A percentile compares a stretch with the other conserved stretches of the same genome.
Conservation (phyloP, 164 flowering plant genomes). For the Tetracentron sinense region DNA sequence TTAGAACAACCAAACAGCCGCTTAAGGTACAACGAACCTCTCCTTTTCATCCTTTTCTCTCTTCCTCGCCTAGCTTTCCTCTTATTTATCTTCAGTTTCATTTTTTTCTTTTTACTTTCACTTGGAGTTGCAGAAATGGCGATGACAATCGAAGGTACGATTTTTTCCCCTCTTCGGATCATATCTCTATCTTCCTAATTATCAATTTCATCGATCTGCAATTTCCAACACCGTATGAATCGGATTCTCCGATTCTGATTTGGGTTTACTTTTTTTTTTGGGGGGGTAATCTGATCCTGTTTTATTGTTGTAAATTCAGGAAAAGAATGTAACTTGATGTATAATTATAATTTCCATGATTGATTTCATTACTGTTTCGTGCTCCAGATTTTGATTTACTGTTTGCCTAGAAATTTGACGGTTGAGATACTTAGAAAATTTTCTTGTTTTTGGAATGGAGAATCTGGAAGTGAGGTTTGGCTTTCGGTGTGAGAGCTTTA, state of each 20-base stretch:
- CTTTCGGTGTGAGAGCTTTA: background rate
- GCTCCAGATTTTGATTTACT: background rate
- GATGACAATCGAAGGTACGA: conserved; percentile 58
- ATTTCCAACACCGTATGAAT: no score
- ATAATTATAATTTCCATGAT: background rate
- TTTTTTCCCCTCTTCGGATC: background rate
- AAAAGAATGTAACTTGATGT: background rate
- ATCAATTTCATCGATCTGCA: no score
- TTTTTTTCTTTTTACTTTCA: no score
- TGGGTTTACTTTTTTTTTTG: conserved; percentile 9
- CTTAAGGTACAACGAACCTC: no score
- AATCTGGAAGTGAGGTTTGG: background rate
- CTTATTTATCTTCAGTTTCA: no score
- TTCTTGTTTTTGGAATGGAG: background rate
- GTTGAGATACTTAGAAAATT: background rate
- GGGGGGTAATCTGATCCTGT: background rate
- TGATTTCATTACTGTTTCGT: background rate
- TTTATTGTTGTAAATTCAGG: background rate
- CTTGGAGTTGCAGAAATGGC: conserved; percentile 31
- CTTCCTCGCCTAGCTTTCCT: no score
- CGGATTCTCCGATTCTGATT: background rate
- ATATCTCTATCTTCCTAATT: background rate
- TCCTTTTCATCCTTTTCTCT: no score
- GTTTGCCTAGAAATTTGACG: background rate
- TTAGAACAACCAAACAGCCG: no score